Evolutionary conservation across 2,329 filamentous ascomycete species (phyloP).

Genomic region (Aspergillus aculeatus): DNA sequence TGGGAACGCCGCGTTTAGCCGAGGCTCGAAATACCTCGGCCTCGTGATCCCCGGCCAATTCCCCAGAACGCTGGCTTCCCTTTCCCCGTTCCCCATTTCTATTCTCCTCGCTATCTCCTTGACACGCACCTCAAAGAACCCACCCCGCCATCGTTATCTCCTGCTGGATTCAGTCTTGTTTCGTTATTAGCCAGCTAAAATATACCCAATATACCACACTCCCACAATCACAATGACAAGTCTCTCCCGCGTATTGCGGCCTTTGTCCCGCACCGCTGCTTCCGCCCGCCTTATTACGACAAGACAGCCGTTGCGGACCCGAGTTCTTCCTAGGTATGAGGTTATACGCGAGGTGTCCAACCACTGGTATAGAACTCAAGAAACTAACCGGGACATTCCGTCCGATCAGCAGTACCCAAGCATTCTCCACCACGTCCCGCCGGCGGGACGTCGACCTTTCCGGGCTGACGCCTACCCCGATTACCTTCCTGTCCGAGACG

Average conservation of each 20-base stretch:
- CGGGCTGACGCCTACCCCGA: conserved; percentile 82
- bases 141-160: neutral
- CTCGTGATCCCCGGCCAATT: conserved; percentile 44
- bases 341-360: neutral
- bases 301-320: conserved; percentile 37
- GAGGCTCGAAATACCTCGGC: neutral
- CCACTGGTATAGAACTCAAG: too few relatives aligned
- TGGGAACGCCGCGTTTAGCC: conserved; percentile 4
- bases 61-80: neutral
- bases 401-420: conserved; percentile 43
- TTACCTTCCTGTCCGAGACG: conserved; percentile 86
- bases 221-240: conserved; percentile 45
- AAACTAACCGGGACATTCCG: neutral
- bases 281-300: conserved; percentile 39
- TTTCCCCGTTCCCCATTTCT: neutral
- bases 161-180: neutral
- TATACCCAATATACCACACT: neutral
- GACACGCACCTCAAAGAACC: neutral
- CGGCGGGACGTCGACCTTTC: conserved; percentile 64
- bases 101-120: neutral
- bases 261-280: conserved; percentile 42
- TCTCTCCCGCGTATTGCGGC: conserved; percentile 48
- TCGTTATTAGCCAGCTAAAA: too few relatives aligned
- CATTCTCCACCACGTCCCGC: conserved; percentile 61
- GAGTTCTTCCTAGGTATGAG: conserved; percentile 44